phyloP scores from a whole-genome alignment of 306 rosid species.

The Cicer chorassanicum region DNA sequence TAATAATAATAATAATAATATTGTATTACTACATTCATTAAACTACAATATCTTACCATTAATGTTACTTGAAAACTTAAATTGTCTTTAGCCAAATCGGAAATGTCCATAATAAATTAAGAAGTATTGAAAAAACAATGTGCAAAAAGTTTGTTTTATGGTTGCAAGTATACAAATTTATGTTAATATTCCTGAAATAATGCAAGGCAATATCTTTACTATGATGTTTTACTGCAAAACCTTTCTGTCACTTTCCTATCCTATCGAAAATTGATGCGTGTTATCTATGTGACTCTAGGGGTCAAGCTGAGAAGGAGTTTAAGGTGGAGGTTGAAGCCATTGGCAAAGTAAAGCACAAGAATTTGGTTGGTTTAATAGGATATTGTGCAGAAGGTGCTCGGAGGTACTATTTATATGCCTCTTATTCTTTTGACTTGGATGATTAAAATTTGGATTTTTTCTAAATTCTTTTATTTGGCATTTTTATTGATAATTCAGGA shows the following conservation, averaged over 20 bases:
- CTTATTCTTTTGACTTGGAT: constrained; percentile 11
- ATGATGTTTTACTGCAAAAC: constrained; percentile 25
- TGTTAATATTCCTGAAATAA: constrained; percentile 5
- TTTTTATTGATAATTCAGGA: constrained; percentile 55
- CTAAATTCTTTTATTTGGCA: neutral
- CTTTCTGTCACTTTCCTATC: neutral
- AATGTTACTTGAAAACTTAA: neutral
- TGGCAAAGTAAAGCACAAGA: constrained; percentile 96
- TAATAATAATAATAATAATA: neutral
- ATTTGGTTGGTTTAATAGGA: constrained; percentile 91
- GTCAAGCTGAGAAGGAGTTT: constrained; percentile 96
- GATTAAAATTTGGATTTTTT: constrained; percentile 13
- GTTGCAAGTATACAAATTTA: constrained; percentile 9
- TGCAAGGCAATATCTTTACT: constrained; percentile 4
- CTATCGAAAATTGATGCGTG: constrained; percentile 33
- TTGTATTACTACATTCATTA: constrained; percentile 3
- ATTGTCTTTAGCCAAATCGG: constrained; percentile 7
- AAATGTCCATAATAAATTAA: neutral
- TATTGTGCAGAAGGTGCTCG: constrained; percentile 90
- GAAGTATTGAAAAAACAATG: neutral
- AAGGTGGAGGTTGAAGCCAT: constrained; percentile 98
- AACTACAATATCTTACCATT: neutral
- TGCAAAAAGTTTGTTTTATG: constrained; percentile 12
- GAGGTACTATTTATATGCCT: constrained; percentile 60
- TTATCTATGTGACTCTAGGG: constrained; percentile 56